phyloP scores from a whole-genome alignment of 129 eudicot species.

The Chrysanthemum makinoi region DNA sequence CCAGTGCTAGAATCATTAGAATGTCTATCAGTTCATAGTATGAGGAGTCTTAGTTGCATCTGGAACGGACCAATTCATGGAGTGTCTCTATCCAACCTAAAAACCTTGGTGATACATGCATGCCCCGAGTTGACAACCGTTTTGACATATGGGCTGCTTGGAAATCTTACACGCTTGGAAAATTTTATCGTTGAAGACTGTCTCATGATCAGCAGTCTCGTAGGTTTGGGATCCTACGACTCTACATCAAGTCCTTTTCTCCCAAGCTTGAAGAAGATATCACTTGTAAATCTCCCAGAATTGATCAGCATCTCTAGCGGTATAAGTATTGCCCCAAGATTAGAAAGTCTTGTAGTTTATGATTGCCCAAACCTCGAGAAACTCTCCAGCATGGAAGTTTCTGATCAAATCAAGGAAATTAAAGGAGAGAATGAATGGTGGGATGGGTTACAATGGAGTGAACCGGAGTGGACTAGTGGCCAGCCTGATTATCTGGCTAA shows the following conservation, averaged over 20 bases:
- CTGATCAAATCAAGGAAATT: slow-evolving; percentile 13
- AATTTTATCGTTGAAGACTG: slow-evolving; percentile 35
- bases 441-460: slow-evolving; percentile 32
- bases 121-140: slow-evolving; percentile 29
- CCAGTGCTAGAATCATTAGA: slow-evolving; percentile 14
- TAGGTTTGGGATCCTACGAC: slow-evolving; percentile 8
- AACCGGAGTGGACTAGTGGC: not conserved
- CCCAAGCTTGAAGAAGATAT: slow-evolving; percentile 31
- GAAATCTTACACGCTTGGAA: slow-evolving; percentile 13
- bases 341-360: slow-evolving; percentile 25
- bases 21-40: slow-evolving; percentile 21
- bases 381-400: slow-evolving; percentile 14
- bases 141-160: slow-evolving; percentile 19
- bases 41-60: slow-evolving; percentile 26
- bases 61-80: slow-evolving; percentile 22
- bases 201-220: slow-evolving; percentile 12
- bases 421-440: slow-evolving; percentile 44
- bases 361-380: slow-evolving; percentile 36
- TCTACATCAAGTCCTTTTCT: slow-evolving; percentile 8
- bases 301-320: slow-evolving; percentile 29
- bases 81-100: slow-evolving; percentile 8
- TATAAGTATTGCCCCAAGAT: slow-evolving; percentile 14
- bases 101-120: slow-evolving; percentile 20
- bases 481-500: slow-evolving; percentile 5
- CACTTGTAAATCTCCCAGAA: slow-evolving; percentile 38